Conservation (phyloP, 208 protist genomes). For the Leishmania tropica region DNA sequence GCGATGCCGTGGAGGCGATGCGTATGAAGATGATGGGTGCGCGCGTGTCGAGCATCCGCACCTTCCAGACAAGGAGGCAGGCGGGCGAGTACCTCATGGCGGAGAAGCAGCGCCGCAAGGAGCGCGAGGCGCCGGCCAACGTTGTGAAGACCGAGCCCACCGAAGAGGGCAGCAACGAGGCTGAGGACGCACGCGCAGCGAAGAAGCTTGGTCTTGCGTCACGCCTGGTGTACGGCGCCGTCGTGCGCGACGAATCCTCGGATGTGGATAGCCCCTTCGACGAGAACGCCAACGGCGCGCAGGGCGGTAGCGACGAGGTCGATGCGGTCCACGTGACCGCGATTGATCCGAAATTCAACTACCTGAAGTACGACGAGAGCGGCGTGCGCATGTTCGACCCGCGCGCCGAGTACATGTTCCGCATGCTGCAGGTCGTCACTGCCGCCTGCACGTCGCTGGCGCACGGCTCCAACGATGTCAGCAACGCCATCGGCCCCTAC, state of each 20-base stretch:
- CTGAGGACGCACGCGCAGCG: conserved; percentile 8
- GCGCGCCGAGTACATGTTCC: conserved; percentile 69
- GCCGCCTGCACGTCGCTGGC: conserved; percentile 67
- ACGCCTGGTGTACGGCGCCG: conserved; percentile 25
- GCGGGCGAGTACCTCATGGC: conserved; percentile 10
- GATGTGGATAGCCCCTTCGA: conserved; percentile 1
- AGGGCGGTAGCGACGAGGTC: neutral
- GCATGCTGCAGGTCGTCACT: conserved; percentile 69
- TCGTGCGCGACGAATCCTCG: conserved; percentile 23
- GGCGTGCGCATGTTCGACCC: conserved; percentile 48
- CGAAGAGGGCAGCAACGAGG: conserved; percentile 1
- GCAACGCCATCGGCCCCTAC: conserved; percentile 67
- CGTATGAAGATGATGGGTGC: conserved; percentile 30
- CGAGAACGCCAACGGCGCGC: neutral
- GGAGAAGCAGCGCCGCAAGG: conserved; percentile 3
- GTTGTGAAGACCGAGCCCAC: neutral
- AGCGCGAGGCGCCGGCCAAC: neutral
- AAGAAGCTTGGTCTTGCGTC: conserved; percentile 9
- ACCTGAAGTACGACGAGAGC: conserved; percentile 24
- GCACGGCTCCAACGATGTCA: conserved; percentile 76
- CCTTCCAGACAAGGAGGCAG: conserved; percentile 10
- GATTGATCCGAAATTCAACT: conserved; percentile 15
- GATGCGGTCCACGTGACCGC: neutral
- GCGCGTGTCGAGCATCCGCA: conserved; percentile 12
- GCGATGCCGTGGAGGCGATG: conserved; percentile 38